Base-by-base conservation (phyloP, 305 asterid species). In the Coffea humblotiana region DNA sequence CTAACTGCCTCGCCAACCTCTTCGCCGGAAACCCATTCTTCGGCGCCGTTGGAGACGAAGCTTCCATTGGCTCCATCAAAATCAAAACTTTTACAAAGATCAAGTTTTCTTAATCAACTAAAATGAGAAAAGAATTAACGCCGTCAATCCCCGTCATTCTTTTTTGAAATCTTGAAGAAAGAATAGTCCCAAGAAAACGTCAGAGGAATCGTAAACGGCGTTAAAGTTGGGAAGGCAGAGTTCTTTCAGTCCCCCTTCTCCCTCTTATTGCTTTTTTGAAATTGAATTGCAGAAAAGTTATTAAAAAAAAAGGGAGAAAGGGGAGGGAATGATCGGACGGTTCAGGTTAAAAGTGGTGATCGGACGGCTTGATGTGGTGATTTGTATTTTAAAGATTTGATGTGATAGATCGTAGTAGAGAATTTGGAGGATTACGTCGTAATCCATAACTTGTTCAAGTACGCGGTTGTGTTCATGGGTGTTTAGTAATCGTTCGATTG, bases 1-100 rank as follows among this genome's bases (percentile, higher is more conserved):
- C 98, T 85, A 93, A 93, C 92, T 92, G 97, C 89, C 98, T 89
- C 76, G 88, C 97, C 40, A 89, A 93, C 88, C 90, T 93, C 92
- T 88, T 88, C 75, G 84, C 89, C 84, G 93, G 88, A 37, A 89
- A 82, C 9, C 45, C 71, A 65, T 83, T 92, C 94, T 48, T 54
- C 74, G 16, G 29, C 77, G 71, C 14, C 29, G 69, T n/a, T 14
- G 58, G 61, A 13, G 27, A 77, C 37, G 61, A 54, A 3, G 35
- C 29, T 68, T 80, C 69, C 11, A 18, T 65, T 60, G 54, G 70
- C 25, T 80, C 77, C 83, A 80, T 80, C n/a, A 52, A 35, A 18
- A 66, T 72, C 49, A 47, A 19, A 16, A 49, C 14, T 13, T 49
- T 49, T 49, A 49, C 13, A 47, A 60, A 25, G 23, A 32, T 1